These are phyloP conservation scores for Plasmodium vivax DNA, from an alignment of 169 alveolate species.

Conservation along the genomic window DNA sequence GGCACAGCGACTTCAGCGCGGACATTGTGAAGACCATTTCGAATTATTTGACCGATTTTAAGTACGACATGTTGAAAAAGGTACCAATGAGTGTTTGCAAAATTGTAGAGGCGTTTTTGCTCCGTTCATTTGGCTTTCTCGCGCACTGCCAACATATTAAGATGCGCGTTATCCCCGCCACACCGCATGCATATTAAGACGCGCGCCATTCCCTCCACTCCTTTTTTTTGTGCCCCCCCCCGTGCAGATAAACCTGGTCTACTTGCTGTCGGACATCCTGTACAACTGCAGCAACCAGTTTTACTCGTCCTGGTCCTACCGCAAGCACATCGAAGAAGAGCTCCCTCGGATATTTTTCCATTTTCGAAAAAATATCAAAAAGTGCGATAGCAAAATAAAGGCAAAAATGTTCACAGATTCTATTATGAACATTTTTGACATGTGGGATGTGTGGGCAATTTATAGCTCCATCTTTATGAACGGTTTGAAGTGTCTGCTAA, in stretches of 20 bases:
- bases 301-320: constrained; percentile 81
- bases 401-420: constrained; percentile 40
- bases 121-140: background rate
- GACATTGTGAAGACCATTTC: constrained; percentile 56
- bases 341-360: constrained; percentile 77
- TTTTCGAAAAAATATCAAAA: constrained; percentile 71
- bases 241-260: constrained; percentile 78
- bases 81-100: constrained; percentile 5
- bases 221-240: background rate
- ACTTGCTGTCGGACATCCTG: constrained; percentile 80
- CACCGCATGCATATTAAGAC: background rate
- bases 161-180: background rate
- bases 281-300: constrained; percentile 79
- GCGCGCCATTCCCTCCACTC: background rate
- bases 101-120: background rate
- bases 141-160: background rate
- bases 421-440: constrained; percentile 37
- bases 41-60: constrained; percentile 35
- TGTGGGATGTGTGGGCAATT: constrained; percentile 59
- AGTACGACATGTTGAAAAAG: constrained; percentile 68
- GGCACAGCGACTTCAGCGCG: constrained; percentile 65
- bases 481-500: constrained; percentile 54
- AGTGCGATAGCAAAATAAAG: constrained; percentile 65
- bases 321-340: constrained; percentile 78
- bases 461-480: constrained; percentile 38